Evolutionary conservation across 2,329 filamentous ascomycete genomes (phyloP), one percentile per base, ranked within the genome.

Genomic region (Hymenoscyphus albidus): DNA sequence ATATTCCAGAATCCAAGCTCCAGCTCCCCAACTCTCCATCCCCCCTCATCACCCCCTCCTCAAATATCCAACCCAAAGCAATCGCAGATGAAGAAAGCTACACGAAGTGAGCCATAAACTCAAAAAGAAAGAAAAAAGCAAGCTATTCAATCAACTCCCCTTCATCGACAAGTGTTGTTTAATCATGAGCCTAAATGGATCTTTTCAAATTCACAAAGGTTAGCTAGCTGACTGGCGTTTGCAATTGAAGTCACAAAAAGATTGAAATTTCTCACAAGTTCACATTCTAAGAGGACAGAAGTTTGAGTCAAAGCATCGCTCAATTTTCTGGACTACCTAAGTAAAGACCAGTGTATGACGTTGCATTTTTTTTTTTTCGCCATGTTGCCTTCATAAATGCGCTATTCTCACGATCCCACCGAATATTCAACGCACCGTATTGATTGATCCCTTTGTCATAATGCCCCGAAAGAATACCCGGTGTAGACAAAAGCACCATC

Each of bases 401-500:
- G 18, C 22, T 22, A 2, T 51, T 51, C 22, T 51, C 12, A 5
- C 5, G n/a, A 10, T 51, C 22, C 18, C 44, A 7, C 44, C 44
- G 42, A 44, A 5, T n/a, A 44, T 18, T 44, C 42, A 44, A 44
- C 16, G 42, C 42, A n/a, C 42, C 16, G 5, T 22, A 22, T 22
- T 22, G 18, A 22, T 22, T 22, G 18, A 51, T 22, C 44, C 44
- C n/a, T 5, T 35, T 10, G 22, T 51, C 10, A 22, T 5, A 51
- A 51, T 27, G n/a, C 9, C 18, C 18, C n/a, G 44, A 51, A 51
- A 51, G 44, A 27, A 51, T 48, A n/a, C 22, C 18, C 12, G 22
- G 18, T 51, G 18, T 22, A 22, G 44, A 51, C 42, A 22, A 51
- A 51, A 48, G 62, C 42, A 42, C 51, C 60, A 64, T 62, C 42